These are phyloP conservation scores for Tardiomyces digboiensis DNA, from an alignment of 1,139 yeast genomes.

Conservation along the genomic window DNA sequence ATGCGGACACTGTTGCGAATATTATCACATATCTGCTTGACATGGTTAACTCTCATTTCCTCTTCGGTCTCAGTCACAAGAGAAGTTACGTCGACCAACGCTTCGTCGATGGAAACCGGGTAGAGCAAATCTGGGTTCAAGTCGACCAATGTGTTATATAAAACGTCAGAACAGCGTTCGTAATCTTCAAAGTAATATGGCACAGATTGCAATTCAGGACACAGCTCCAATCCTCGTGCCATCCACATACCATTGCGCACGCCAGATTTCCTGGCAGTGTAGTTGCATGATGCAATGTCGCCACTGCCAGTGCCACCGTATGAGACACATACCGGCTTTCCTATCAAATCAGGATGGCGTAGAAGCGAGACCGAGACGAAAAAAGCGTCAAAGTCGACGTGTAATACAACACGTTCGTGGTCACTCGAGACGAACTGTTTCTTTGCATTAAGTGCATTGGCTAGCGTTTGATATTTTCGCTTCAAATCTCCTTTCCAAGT, in stretches of 20 bases:
- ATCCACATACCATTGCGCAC: constrained; percentile 90
- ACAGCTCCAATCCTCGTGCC: constrained; percentile 45
- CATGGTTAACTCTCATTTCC: constrained; percentile 6
- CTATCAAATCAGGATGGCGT: constrained; percentile 39
- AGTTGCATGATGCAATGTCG: constrained; percentile 92
- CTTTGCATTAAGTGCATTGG: background rate
- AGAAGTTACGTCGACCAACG: constrained; percentile 56
- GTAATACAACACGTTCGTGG: constrained; percentile 40
- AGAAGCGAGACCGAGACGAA: constrained; percentile 81
- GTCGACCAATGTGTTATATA: constrained; percentile 36
- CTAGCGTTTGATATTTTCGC: constrained; percentile 38
- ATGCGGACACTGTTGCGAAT: constrained; percentile 39
- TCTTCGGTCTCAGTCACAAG: constrained; percentile 13
- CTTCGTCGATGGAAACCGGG: constrained; percentile 93
- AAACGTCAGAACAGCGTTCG: constrained; percentile 47
- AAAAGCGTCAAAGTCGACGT: constrained; percentile 90
- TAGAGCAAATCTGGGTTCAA: constrained; percentile 47
- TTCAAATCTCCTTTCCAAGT: constrained; percentile 77
- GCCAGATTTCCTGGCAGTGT: constrained; percentile 67
- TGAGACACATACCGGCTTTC: constrained; percentile 69
- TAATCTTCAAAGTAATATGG: constrained; percentile 72
- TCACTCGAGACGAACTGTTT: background rate
- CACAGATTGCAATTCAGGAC: constrained; percentile 55
- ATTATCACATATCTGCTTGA: constrained; percentile 25
- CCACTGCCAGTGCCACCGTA: constrained; percentile 50